Percentiles rank a stretch among this genome's conserved stretches.
Evolutionary conservation across 306 rosid species (phyloP).

Genomic region (Vigna nakashimae): DNA sequence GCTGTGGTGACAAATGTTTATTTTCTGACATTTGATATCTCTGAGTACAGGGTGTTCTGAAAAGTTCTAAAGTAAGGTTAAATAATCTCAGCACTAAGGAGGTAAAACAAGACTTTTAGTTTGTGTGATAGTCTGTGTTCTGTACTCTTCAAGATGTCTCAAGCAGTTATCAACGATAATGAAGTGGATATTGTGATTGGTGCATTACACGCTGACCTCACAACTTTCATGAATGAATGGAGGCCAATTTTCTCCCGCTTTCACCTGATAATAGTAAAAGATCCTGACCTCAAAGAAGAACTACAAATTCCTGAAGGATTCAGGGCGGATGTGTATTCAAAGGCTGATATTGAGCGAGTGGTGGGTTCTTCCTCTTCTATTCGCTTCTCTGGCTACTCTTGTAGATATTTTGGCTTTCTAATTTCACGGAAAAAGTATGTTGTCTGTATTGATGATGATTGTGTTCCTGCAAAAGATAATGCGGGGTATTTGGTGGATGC

Average conservation of each 20-base stretch:
- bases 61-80: slow-evolving; percentile 56
- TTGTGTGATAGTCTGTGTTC: slow-evolving; percentile 38
- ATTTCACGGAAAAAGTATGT: slow-evolving; percentile 83
- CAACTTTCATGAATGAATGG: slow-evolving; percentile 81
- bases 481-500: slow-evolving; percentile 66
- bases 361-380: slow-evolving; percentile 73
- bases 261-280: slow-evolving; percentile 87
- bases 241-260: slow-evolving; percentile 70
- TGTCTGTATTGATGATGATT: slow-evolving; percentile 90
- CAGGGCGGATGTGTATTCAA: slow-evolving; percentile 61
- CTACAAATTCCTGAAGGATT: slow-evolving; percentile 81
- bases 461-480: slow-evolving; percentile 78
- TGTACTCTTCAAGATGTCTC: slow-evolving; percentile 67
- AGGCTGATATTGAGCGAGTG: slow-evolving; percentile 70
- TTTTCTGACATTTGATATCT: slow-evolving; percentile 47
- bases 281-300: slow-evolving; percentile 85
- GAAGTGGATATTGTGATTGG: slow-evolving; percentile 95
- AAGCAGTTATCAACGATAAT: slow-evolving; percentile 54
- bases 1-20: slow-evolving; percentile 14
- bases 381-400: slow-evolving; percentile 89
- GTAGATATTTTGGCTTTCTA: slow-evolving; percentile 92
- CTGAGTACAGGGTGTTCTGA: slow-evolving; percentile 82
- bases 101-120: slow-evolving; percentile 30
- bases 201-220: slow-evolving; percentile 77
- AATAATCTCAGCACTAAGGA: slow-evolving; percentile 43